Conservation (phyloP, 176 grass and related monocot genomes). For the Carex myosuroides region DNA sequence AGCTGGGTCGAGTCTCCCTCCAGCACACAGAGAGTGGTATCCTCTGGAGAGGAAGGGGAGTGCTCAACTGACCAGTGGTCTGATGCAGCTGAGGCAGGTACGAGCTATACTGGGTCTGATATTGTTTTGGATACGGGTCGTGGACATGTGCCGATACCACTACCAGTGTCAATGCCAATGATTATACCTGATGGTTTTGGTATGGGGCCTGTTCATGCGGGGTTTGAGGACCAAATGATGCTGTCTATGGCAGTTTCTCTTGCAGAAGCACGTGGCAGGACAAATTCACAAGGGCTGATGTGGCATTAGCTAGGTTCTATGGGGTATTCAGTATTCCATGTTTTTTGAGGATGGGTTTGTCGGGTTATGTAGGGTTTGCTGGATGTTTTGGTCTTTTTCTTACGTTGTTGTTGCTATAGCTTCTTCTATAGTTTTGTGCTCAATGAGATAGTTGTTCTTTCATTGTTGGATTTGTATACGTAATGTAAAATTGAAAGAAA, state of each 20-base stretch:
- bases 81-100: conserved; percentile 63
- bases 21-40: conserved; percentile 46
- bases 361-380: conserved; percentile 9
- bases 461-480: conserved; percentile 46
- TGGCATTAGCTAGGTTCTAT: conserved; percentile 45
- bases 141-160: not conserved
- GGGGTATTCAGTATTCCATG: conserved; percentile 29
- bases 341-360: conserved; percentile 13
- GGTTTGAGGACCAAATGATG: conserved; percentile 99
- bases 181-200: conserved; percentile 35
- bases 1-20: conserved; percentile 52
- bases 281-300: conserved; percentile 51
- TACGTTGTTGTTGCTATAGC: conserved; percentile 34
- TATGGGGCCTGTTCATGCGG: conserved; percentile 1
- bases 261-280: conserved; percentile 63
- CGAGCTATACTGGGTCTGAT: conserved; percentile 70
- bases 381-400: conserved; percentile 30
- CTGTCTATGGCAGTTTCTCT: conserved; percentile 75
- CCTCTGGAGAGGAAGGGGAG: conserved; percentile 59
- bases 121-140: conserved; percentile 42
- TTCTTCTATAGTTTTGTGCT: conserved; percentile 47
- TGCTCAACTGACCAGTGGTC: conserved; percentile 81
- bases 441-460: conserved; percentile 47
- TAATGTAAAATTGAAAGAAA: conserved; percentile 25
- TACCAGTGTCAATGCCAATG: conserved; percentile 41